Percentiles rank a stretch among this genome's conserved stretches.
Evolutionary conservation across 371 early-diverging fungal species (phyloP).

Genomic region (Mortierella polycephala): DNA sequence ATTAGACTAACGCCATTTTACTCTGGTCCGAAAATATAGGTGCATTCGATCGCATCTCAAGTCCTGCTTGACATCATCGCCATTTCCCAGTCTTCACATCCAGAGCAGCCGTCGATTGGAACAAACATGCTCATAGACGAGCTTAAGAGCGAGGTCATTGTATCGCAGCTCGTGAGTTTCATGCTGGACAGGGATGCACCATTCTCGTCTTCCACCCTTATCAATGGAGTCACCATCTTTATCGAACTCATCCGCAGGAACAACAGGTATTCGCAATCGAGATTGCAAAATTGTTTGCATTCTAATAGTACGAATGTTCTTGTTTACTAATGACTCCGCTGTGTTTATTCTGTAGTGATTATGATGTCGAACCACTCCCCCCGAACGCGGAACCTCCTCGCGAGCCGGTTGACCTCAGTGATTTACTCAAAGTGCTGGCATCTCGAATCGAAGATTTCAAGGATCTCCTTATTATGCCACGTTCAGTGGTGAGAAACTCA

Average conservation of each 20-base stretch:
- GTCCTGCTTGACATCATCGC: slow-evolving; percentile 92
- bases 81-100: slow-evolving; percentile 81
- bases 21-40: slow-evolving; percentile 55
- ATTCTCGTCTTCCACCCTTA: slow-evolving; percentile 83
- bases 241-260: slow-evolving; percentile 96
- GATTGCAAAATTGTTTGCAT: no score
- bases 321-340: not conserved
- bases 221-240: slow-evolving; percentile 92
- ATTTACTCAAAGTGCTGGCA: slow-evolving; percentile 83
- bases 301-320: no score
- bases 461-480: slow-evolving; percentile 65
- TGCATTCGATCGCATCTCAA: slow-evolving; percentile 89
- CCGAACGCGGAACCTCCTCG: slow-evolving; percentile 38
- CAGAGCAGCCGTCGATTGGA: slow-evolving; percentile 77
- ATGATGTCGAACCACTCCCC: slow-evolving; percentile 58
- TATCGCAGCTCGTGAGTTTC: slow-evolving; percentile 78
- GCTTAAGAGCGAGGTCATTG: slow-evolving; percentile 79
- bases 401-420: slow-evolving; percentile 77
- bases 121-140: slow-evolving; percentile 80
- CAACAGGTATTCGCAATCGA: slow-evolving; percentile 64
- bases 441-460: slow-evolving; percentile 76
- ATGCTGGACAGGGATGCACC: slow-evolving; percentile 89
- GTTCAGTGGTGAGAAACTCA: slow-evolving; percentile 61
- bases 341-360: slow-evolving; percentile 58
- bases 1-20: not conserved